Base-by-base conservation (phyloP, 2,329 filamentous ascomycete species). In the Aspergillus vadensis region DNA sequence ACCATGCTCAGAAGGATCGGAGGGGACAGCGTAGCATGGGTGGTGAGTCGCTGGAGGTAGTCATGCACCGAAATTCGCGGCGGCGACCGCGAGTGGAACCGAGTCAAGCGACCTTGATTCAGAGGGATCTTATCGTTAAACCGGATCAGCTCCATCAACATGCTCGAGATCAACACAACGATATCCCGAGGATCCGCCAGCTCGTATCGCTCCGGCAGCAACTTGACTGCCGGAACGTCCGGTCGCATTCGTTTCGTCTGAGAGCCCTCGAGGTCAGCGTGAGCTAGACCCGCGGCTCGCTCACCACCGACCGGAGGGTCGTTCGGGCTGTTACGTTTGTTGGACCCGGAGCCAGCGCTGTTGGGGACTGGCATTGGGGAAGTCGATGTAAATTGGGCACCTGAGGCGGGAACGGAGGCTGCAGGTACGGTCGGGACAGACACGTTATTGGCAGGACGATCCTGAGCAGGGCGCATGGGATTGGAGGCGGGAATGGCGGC, bases 1-100 rank as follows among this genome's bases (percentile, higher is more conserved):
- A 99, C 95, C 92, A 99, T 98, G 68, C 93, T 95, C 38, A 99
- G 86, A n/a, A 99, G 83, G 54, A 99, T 89, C 0, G 95, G 94
- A 12, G 95, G 93, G 6, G 92, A 92, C 3, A 99, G 83, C 0
- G 94, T 97, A 25, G 95, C 95, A 74, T 99, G 95, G 61, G 92
- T 92, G 23, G 96, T 95, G 60, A 99, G 83, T 64, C 95, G 89
- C 70, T 95, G 91, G 38, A 99, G 85, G 74, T 99, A 99, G 75
- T 99, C 95, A 63, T 89, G 84, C 32, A 99, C 94, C 25, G 92
- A 97, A 61, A 99, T 99, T 55, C 91, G 93, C 7, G 95, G 95
- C 1, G 95, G 88, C 15, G 89, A 86, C 70, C 93, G 89, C 48
- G 92, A 98, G 77, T 99, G 95, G 75, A 99, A 99, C 57, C 95